Conservation (phyloP, 2,329 filamentous ascomycete genomes). For the Colletotrichum sp. region DNA sequence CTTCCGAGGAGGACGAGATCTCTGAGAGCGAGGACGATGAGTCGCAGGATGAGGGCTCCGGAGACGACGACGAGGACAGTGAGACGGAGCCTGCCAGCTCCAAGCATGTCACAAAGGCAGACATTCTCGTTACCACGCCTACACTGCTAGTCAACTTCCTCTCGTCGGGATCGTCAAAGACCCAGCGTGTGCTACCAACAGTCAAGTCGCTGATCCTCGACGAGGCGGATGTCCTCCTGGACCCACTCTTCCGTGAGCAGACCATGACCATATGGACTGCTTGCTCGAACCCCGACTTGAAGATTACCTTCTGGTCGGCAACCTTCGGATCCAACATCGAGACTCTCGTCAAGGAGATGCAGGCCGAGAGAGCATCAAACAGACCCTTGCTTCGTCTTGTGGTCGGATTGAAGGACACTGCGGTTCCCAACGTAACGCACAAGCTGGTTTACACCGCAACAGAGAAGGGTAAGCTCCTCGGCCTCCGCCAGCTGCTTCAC, state of each 20-base stretch:
- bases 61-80: conserved; percentile 42
- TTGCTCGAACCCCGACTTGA: conserved; percentile 73
- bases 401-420: conserved; percentile 95
- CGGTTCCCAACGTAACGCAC: conserved; percentile 90
- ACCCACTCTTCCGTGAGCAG: conserved; percentile 88
- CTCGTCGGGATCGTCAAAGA: conserved; percentile 44
- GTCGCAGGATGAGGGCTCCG: conserved; percentile 35
- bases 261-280: conserved; percentile 84
- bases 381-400: conserved; percentile 78
- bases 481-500: conserved; percentile 86
- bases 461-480: conserved; percentile 91
- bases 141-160: conserved; percentile 76
- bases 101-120: conserved; percentile 69
- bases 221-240: conserved; percentile 93
- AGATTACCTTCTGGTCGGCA: conserved; percentile 89
- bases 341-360: conserved; percentile 72
- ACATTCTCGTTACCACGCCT: conserved; percentile 83
- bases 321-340: conserved; percentile 97
- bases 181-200: conserved; percentile 62
- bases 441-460: conserved; percentile 89
- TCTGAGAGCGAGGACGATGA: conserved; percentile 22
- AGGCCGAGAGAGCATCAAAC: conserved; percentile 52
- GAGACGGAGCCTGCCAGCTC: conserved; percentile 24
- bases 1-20: conserved; percentile 35
- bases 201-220: conserved; percentile 83